phyloP scores from a whole-genome alignment of 129 eudicot species.

The Flaveria linearis region DNA sequence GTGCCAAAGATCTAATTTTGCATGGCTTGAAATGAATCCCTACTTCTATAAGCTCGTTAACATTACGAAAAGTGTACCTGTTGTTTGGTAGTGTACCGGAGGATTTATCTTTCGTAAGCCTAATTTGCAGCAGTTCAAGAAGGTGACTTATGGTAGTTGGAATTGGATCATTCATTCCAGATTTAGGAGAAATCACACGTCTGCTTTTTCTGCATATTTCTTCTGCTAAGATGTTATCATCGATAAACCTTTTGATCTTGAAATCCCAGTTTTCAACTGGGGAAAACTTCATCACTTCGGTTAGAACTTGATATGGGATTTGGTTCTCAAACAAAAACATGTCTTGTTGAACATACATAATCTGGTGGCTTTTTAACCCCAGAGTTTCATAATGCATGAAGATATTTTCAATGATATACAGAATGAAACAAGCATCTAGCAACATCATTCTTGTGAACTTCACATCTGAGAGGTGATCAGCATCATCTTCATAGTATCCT shows the following conservation, averaged over 20 bases:
- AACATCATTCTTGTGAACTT: conserved; percentile 41
- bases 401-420: conserved; percentile 27
- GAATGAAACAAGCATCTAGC: conserved; percentile 40
- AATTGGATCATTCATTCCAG: neutral
- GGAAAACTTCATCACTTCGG: conserved; percentile 27
- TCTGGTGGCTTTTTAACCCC: conserved; percentile 38
- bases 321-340: conserved; percentile 45
- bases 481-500: conserved; percentile 26
- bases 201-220: neutral
- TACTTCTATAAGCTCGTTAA: conserved; percentile 34
- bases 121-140: conserved; percentile 36
- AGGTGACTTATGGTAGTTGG: conserved; percentile 21
- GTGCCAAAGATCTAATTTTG: conserved; percentile 12
- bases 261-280: neutral
- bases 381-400: neutral
- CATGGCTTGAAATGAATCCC: conserved; percentile 40
- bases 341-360: conserved; percentile 36
- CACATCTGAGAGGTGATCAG: conserved; percentile 1
- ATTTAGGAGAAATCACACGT: neutral
- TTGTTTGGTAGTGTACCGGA: neutral
- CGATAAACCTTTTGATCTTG: conserved; percentile 28
- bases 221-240: conserved; percentile 19
- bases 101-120: conserved; percentile 19
- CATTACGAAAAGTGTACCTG: conserved; percentile 40
- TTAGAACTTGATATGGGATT: conserved; percentile 33